Evolutionary conservation across 345 rosid genomes (phyloP).

Genomic region (Cardiospermum halicacabum): DNA sequence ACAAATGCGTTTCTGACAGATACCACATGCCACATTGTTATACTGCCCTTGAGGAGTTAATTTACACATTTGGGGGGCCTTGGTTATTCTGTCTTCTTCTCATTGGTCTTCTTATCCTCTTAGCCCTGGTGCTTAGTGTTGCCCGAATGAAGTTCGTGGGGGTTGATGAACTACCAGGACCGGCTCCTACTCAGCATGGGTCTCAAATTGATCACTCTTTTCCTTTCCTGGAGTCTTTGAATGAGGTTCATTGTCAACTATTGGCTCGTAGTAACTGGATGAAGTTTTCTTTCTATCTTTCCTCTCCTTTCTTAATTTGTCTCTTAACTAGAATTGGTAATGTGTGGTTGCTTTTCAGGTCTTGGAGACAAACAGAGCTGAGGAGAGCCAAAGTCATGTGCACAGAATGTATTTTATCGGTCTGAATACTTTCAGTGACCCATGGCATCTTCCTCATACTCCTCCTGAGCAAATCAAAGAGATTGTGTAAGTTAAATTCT

Average conservation of each 20-base stretch:
- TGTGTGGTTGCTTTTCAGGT: constrained; percentile 50
- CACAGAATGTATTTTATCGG: constrained; percentile 99
- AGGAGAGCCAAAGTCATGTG: constrained; percentile 91
- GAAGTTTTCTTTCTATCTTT: not conserved
- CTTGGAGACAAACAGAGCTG: constrained; percentile 95
- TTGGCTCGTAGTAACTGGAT: not conserved
- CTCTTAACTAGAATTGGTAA: constrained; percentile 7
- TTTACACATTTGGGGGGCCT: constrained; percentile 98
- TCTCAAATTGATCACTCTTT: constrained; percentile 94
- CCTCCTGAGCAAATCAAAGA: constrained; percentile 97
- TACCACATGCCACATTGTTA: constrained; percentile 94
- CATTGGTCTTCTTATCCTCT: constrained; percentile 77
- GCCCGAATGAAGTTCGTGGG: constrained; percentile 98
- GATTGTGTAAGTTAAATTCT: constrained; percentile 68
- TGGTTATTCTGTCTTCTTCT: constrained; percentile 92
- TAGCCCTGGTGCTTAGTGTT: constrained; percentile 95
- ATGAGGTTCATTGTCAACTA: constrained; percentile 56
- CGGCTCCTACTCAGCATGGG: constrained; percentile 87
- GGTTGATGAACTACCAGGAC: constrained; percentile 88
- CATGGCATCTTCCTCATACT: constrained; percentile 93
- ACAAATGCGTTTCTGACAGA: constrained; percentile 83
- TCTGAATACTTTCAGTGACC: constrained; percentile 89
- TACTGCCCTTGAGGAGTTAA: constrained; percentile 95
- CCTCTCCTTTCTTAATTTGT: not conserved
- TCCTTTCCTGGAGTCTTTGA: constrained; percentile 95